Evolutionary conservation across 139 green algal genomes (phyloP), one percentile per base, ranked within the genome.

Genomic region (Auxenochlorella pyrenoidosa): DNA sequence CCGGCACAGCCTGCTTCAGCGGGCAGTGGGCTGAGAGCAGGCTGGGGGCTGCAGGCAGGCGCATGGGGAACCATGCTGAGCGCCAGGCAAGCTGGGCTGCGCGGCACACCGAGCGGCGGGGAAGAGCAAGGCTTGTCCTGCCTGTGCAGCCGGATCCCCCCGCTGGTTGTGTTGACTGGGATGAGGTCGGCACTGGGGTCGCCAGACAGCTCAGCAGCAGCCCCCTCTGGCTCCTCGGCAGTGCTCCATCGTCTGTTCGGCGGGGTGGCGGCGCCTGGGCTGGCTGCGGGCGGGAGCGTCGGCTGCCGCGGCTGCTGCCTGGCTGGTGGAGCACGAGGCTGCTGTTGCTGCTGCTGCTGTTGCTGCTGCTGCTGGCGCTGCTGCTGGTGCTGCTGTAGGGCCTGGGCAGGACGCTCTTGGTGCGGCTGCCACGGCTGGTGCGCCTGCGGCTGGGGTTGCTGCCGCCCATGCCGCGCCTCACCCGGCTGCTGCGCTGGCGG

Each of bases 111-210:
- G 47, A 6, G 47, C 47, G 47, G 47, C 47, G 47, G 47, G 47
- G 8, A n/a, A n/a, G n/a, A n/a, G n/a, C n/a, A n/a, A 6, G 47
- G 10, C 75, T 8, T 6, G 22, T 60, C 84, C 15, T 68, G 88
- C 89, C 83, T 92, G 84, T 92, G 89, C 75, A 92, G 71, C 68
- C 82, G 84, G 28, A 92, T 92, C 58, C 86, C 86, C 44, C 75
- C 71, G 26, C 44, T 88, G 21, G 85, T 88, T 40, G 86, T 90
- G 51, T 66, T 81, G 54, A 82, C 82, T 1, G 71, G 38, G 2
- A 90, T 80, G 22, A 92, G 70, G 26, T 87, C 47, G 5, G 32
- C 36, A 41, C 21, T 36, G 12, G 24, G 32, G 41, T 75, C 82
- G 22, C 32, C 65, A 32, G 24, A 40, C 41, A 65, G 24, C 34